A percentile compares a stretch with the other conserved stretches of the same genome.
Evolutionary conservation across 331 rosid genomes (phyloP).

Genomic region (Dryas integrifolia): DNA sequence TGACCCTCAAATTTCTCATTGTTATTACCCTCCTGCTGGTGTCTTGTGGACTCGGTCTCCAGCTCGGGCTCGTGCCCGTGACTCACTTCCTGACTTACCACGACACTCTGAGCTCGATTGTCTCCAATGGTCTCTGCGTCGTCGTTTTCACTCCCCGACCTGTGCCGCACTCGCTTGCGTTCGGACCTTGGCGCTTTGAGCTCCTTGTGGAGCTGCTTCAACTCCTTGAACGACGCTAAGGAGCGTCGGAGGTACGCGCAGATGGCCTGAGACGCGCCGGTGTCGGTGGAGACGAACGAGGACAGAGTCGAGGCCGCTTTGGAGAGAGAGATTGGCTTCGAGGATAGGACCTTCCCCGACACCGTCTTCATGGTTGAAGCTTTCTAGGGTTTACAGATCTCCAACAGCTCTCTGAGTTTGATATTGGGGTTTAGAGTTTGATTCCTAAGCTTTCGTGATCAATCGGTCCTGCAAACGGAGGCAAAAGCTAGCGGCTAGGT

Average conservation of each 20-base stretch:
- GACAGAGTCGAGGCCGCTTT: slow-evolving; percentile 44
- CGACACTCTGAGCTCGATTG: neutral
- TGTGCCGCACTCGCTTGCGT: slow-evolving; percentile 8
- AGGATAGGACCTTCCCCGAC: slow-evolving; percentile 29
- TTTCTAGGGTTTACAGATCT: neutral
- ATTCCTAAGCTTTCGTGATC: too few relatives aligned
- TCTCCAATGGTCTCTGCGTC: slow-evolving; percentile 21
- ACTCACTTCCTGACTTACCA: slow-evolving; percentile 19
- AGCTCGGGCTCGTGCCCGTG: neutral
- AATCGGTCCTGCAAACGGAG: too few relatives aligned
- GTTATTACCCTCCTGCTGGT: neutral
- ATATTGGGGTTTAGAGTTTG: too few relatives aligned
- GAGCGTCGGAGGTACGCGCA: slow-evolving; percentile 47
- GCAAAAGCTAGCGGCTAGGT: too few relatives aligned
- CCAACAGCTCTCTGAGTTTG: too few relatives aligned
- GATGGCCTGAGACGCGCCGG: slow-evolving; percentile 33
- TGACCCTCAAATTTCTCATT: neutral
- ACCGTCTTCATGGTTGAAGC: slow-evolving; percentile 35
- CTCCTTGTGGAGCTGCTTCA: slow-evolving; percentile 43
- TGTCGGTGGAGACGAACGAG: slow-evolving; percentile 30
- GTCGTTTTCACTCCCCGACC: slow-evolving; percentile 16
- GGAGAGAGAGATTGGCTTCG: slow-evolving; percentile 46
- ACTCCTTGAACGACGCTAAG: slow-evolving; percentile 44
- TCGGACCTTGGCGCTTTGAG: slow-evolving; percentile 20
- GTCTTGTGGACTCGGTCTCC: slow-evolving; percentile 6